phyloP scores from a whole-genome alignment of 352 stramenopile genomes.

The Salisapilia sapeloensis region DNA sequence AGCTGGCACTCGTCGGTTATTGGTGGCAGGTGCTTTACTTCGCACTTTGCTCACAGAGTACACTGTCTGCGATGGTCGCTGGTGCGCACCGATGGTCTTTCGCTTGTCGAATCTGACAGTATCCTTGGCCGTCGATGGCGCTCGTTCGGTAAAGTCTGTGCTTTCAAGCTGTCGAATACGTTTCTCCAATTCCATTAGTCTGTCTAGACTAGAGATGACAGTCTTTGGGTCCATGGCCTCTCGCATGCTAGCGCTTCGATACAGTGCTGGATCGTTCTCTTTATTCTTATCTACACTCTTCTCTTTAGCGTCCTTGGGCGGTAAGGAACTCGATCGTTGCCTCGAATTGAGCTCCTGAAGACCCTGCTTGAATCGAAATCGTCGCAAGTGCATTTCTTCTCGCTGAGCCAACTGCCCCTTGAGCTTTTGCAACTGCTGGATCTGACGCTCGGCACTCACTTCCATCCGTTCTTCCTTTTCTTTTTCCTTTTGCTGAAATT shows the following conservation, averaged over 20 bases:
- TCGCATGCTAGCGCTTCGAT: conserved; percentile 5
- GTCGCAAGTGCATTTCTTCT: conserved; percentile 37
- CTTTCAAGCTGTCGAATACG: conserved; percentile 75
- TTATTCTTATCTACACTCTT: no score
- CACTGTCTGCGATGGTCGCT: conserved; percentile 31
- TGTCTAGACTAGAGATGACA: conserved; percentile 64
- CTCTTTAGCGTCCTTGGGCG: no score
- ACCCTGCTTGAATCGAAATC: conserved; percentile 42
- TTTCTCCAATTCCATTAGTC: conserved; percentile 82
- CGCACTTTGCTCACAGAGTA: conserved; percentile 18
- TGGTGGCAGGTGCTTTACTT: conserved; percentile 6
- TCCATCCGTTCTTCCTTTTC: conserved; percentile 52
- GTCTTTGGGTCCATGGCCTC: conserved; percentile 6
- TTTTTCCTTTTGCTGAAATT: conserved; percentile 64
- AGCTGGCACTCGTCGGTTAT: conserved; percentile 11
- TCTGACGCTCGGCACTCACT: conserved; percentile 77
- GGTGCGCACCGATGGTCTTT: conserved; percentile 10
- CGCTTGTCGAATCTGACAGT: conserved; percentile 37
- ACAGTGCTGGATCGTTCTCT: no score
- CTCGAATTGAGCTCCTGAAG: conserved; percentile 26
- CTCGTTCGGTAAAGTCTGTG: conserved; percentile 27
- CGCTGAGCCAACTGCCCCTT: conserved; percentile 43
- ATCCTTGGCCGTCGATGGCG: conserved; percentile 12
- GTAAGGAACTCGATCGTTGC: conserved; percentile 9
- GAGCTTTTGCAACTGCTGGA: conserved; percentile 68